Evolutionary conservation across 371 early-diverging fungal species (phyloP), one percentile per base, ranked within the genome.

Genomic region (Apophysomyces variabilis): DNA sequence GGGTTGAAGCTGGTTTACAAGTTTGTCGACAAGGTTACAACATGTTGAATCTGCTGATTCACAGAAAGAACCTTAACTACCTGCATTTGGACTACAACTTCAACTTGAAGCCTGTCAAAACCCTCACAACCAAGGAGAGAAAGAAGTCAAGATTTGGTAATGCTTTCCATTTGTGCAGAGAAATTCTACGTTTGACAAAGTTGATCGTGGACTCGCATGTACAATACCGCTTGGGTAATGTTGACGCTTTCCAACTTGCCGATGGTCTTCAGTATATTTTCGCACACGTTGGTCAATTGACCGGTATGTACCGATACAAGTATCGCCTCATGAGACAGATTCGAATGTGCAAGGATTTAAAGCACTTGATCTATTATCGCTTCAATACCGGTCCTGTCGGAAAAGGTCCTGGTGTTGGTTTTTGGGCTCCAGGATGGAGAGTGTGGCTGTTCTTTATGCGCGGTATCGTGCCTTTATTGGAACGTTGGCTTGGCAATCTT

Each of bases 241-340:
- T 97, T 36, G 97, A 99, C 81, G 95, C 96, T 21, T 96, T 93
- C 89, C 98, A 98, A 78, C 85, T 99, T 60, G 98, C 98, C 11
- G 96, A 97, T 77, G 97, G 97, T 65, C 82, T 99, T 60, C 99
- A 99, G 73, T 97, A 99, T 70, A 94, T 95, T 57, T 99, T 99
- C 84, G 93, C 97, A 5, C 99, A 99, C 76, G 97, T 99, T n/a
- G 99, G 99, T 47, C 98, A 97, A 78, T 80, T 97, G 61, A 99
- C 99, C 11, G 99, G 99, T 66, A 99, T 99, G 94, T 99, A 99
- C 83, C 92, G 99, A 69, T 99, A 99, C 90, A 99, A 99, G 87
- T 99, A 99, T 82, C 87, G 93, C 59, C 80, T 98, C 60, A 99
- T 99, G 99, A 77, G 95, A 70, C 99, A 99, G 77, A 96, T 99